These are phyloP conservation scores for Lomentospora prolificans DNA, from an alignment of 2,329 filamentous ascomycete species.

Conservation along the genomic window DNA sequence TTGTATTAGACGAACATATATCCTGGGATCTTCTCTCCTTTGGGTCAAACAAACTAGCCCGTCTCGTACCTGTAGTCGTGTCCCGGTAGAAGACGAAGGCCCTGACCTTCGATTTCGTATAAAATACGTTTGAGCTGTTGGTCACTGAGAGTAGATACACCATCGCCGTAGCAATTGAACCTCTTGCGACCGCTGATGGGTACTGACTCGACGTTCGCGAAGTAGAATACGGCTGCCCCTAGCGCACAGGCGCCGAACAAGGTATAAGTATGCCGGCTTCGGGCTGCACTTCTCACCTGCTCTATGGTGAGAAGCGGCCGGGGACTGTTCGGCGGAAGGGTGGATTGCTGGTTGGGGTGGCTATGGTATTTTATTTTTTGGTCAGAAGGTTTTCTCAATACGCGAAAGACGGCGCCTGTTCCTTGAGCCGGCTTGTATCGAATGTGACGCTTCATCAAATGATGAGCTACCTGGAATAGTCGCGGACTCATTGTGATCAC, in stretches of 20 bases:
- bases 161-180: conserved; percentile 58
- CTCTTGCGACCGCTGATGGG: conserved; percentile 61
- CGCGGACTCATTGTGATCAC: no score
- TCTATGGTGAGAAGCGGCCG: conserved; percentile 25
- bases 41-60: neutral
- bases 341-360: neutral
- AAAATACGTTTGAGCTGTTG: conserved; percentile 48
- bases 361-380: neutral
- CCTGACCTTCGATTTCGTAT: conserved; percentile 39
- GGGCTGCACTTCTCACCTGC: conserved; percentile 21
- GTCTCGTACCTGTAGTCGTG: conserved; percentile 35
- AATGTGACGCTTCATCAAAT: no score
- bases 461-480: no score
- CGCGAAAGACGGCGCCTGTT: neutral
- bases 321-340: conserved; percentile 9
- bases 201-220: conserved; percentile 60
- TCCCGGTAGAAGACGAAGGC: conserved; percentile 45
- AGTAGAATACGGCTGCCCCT: conserved; percentile 50
- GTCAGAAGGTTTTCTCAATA: neutral
- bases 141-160: conserved; percentile 35
- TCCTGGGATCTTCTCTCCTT: neutral
- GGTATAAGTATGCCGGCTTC: conserved; percentile 27
- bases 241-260: conserved; percentile 30
- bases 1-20: neutral
- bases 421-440: no score